A percentile compares a stretch with the other conserved stretches of the same genome.
These are phyloP conservation scores for Nasturtium officinale DNA, from an alignment of 345 rosid species.

Conservation along the genomic window DNA sequence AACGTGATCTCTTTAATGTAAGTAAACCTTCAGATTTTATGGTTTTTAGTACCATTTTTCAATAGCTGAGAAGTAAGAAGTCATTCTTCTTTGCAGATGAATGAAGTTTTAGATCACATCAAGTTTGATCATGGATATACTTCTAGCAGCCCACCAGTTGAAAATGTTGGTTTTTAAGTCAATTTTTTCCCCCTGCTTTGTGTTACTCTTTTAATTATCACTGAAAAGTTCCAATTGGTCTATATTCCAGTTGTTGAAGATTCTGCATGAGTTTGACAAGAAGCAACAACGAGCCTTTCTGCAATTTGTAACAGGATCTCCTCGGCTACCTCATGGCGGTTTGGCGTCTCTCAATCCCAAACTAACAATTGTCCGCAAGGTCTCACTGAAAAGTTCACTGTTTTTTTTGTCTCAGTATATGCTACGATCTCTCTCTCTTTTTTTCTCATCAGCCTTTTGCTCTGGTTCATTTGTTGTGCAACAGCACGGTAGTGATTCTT, in stretches of 20 bases:
- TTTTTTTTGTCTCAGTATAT: no score
- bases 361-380: conserved; percentile 94
- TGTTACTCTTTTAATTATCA: conserved; percentile 2
- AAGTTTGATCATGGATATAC: conserved; percentile 99
- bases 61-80: conserved; percentile 5
- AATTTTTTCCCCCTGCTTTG: not conserved
- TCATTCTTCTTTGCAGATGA: conserved; percentile 50
- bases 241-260: conserved; percentile 70
- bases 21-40: conserved; percentile 26
- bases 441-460: not conserved
- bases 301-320: conserved; percentile 95
- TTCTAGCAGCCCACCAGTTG: conserved; percentile 87
- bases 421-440: not conserved
- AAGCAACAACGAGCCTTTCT: conserved; percentile 75
- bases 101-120: conserved; percentile 81
- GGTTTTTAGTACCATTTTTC: not conserved
- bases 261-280: conserved; percentile 66
- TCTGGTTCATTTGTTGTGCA: conserved; percentile 14
- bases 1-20: conserved; percentile 73
- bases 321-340: conserved; percentile 94
- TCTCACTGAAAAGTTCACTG: no score
- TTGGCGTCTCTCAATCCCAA: conserved; percentile 87
- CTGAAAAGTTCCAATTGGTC: conserved; percentile 19
- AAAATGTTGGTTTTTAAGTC: conserved; percentile 47
- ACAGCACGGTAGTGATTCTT: conserved; percentile 73